These are phyloP conservation scores for Alternaria postmessia DNA, from an alignment of 2,329 filamentous ascomycete genomes.

Conservation along the genomic window DNA sequence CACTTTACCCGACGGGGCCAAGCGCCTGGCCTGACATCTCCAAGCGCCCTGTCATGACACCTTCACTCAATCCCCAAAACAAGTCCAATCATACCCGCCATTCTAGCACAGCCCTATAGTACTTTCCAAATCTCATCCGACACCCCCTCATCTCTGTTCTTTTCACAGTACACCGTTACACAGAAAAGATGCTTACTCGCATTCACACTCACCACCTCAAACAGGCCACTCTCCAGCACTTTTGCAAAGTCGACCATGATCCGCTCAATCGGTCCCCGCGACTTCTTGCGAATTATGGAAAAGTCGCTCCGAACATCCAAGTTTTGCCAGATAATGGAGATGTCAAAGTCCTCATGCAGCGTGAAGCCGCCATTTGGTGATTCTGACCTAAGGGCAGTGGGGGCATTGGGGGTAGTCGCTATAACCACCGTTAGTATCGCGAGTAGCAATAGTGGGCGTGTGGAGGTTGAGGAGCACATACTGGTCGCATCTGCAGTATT, in stretches of 20 bases:
- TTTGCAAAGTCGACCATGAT: conserved; percentile 13
- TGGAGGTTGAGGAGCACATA: conserved; percentile 2
- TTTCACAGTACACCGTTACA: conserved; percentile 7
- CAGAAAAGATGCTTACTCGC: conserved; percentile 17
- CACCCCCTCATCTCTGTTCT: not conserved
- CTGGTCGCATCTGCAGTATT: not conserved
- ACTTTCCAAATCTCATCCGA: not conserved
- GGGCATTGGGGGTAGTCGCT: not conserved
- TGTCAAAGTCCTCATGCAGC: conserved; percentile 8
- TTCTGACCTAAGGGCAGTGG: not conserved
- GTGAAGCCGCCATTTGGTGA: not conserved
- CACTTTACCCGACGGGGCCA: not conserved
- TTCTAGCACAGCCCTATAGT: no score
- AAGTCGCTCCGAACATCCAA: conserved; percentile 9
- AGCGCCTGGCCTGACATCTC: not conserved
- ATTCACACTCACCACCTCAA: conserved; percentile 13
- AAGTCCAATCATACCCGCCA: no score
- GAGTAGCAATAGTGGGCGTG: not conserved
- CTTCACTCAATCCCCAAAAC: not conserved
- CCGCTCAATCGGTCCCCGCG: conserved; percentile 9
- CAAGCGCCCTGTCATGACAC: not conserved
- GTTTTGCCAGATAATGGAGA: conserved; percentile 12
- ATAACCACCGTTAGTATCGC: not conserved
- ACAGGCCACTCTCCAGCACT: conserved; percentile 7
- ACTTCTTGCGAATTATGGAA: conserved; percentile 4